Conservation (phyloP, 768 basidiomycete genomes). For the Neoboletus brunneissimus region DNA sequence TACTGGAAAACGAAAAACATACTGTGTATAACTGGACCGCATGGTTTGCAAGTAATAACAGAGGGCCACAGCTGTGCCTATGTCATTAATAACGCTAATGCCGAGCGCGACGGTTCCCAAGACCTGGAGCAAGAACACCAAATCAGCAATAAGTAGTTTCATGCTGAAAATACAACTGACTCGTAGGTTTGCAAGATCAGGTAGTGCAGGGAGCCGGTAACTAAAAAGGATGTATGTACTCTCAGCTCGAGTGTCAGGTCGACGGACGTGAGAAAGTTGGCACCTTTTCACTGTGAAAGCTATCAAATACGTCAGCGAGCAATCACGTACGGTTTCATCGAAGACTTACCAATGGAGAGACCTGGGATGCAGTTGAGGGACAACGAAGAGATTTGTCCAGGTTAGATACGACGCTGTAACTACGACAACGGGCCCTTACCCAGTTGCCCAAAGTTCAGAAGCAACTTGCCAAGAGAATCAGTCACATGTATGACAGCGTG, state of each 20-base stretch:
- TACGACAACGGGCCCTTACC: slow-evolving; percentile 32
- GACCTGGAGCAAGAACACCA: slow-evolving; percentile 29
- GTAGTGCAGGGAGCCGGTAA: slow-evolving; percentile 41
- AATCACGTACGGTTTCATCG: neutral
- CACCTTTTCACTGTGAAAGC: slow-evolving; percentile 48
- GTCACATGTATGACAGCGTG: neutral
- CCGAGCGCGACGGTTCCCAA: slow-evolving; percentile 48
- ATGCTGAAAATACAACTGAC: slow-evolving; percentile 29
- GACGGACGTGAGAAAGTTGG: slow-evolving; percentile 2
- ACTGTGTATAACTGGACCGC: slow-evolving; percentile 48
- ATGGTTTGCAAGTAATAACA: slow-evolving; percentile 54
- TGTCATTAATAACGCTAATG: slow-evolving; percentile 50
- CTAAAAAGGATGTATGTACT: slow-evolving; percentile 20
- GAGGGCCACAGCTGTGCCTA: slow-evolving; percentile 48
- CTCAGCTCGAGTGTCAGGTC: neutral
- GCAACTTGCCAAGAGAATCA: slow-evolving; percentile 33
- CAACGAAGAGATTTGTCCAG: neutral
- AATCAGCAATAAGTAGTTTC: neutral
- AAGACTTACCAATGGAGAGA: slow-evolving; percentile 39
- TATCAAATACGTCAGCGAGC: slow-evolving; percentile 14
- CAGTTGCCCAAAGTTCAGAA: slow-evolving; percentile 49
- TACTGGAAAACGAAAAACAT: slow-evolving; percentile 13
- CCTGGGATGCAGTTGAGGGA: slow-evolving; percentile 17
- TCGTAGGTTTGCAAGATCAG: slow-evolving; percentile 43
- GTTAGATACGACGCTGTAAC: neutral